Base-by-base conservation (phyloP, 2,329 filamentous ascomycete genomes). In the Trichoderma brevicompactum region DNA sequence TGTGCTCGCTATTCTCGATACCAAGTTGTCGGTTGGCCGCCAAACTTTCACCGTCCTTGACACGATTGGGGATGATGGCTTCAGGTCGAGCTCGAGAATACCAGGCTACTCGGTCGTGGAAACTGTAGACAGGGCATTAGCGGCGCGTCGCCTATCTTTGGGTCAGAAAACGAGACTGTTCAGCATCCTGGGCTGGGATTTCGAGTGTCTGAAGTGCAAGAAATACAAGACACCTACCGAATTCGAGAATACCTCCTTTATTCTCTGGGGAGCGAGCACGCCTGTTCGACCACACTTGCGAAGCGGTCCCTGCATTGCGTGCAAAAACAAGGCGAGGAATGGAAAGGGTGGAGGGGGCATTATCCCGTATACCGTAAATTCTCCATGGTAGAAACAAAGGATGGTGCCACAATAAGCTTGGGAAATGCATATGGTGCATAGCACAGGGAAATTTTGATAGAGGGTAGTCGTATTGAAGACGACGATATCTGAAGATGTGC, bases 201-300 rank as follows among this genome's bases (percentile, higher is more conserved):
- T 63, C n/a, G 60, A 63, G 38, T 63, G 60, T 23, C 9, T 63
- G 38, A 48, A 28, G 7, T 63, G 60, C 49, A 63, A n/a, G 23
- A 54, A 19, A 19, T 40, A 34, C n/a, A 63, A 63, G 49, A 36
- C 8, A 40, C 19, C 60, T 10, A 54, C 15, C 8, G 43, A 63
- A 10, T 63, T 13, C 12, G 34, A 53, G 40, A 34, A 46, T 12
- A 44, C 60, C 3, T 34, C 48, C 8, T 63, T 34, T 17, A 19
- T 63, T 2, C 49, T 63, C 6, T 63, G 60, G 60, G 48, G 48
- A 10, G 28, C 48, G 5, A 23, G 32, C 5, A 38, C 38, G 3
- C 59, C 59, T 12, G 32, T 28, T 23, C 60, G 49, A 3, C 48
- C 49, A 7, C 50, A 63, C 23, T 23, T 63, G 19, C 19, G 60